A percentile compares a stretch with the other conserved stretches of the same genome.
Conservation (phyloP, 2,329 filamentous ascomycete genomes). For the Verticillium isaacii region DNA sequence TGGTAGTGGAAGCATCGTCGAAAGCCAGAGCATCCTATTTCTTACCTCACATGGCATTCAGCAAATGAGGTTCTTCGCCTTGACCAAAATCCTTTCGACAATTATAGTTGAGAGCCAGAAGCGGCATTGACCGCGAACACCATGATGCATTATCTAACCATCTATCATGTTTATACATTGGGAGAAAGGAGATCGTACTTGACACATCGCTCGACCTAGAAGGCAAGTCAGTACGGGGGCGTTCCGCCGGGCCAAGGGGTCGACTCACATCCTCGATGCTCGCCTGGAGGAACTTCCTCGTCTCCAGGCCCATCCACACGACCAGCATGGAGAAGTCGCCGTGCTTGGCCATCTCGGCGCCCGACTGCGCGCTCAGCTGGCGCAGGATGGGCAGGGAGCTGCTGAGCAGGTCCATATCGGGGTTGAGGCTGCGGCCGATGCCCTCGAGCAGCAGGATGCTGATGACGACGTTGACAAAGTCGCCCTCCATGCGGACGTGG, state of each 20-base stretch:
- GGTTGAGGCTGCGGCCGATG: slow-evolving; percentile 83
- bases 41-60: too few species aligned
- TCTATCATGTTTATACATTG: slow-evolving; percentile 57
- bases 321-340: slow-evolving; percentile 82
- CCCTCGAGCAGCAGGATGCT: slow-evolving; percentile 91
- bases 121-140: neutral
- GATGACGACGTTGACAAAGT: slow-evolving; percentile 97
- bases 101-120: too few species aligned
- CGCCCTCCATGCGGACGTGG: slow-evolving; percentile 90
- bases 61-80: too few species aligned
- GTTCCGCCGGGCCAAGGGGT: neutral
- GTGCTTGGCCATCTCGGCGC: slow-evolving; percentile 62
- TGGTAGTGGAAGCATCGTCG: too few species aligned
- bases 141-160: neutral
- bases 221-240: neutral
- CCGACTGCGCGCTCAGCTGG: slow-evolving; percentile 76
- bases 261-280: slow-evolving; percentile 77
- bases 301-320: slow-evolving; percentile 88
- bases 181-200: slow-evolving; percentile 86
- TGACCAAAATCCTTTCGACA: too few species aligned
- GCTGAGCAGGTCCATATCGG: slow-evolving; percentile 77
- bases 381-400: slow-evolving; percentile 87
- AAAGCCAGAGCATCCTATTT: too few species aligned
- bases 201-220: slow-evolving; percentile 77
- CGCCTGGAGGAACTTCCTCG: slow-evolving; percentile 81